Evolutionary conservation across 495 filamentous ascomycete species (phyloP).

Genomic region (Penicillium cosmopolitanum): DNA sequence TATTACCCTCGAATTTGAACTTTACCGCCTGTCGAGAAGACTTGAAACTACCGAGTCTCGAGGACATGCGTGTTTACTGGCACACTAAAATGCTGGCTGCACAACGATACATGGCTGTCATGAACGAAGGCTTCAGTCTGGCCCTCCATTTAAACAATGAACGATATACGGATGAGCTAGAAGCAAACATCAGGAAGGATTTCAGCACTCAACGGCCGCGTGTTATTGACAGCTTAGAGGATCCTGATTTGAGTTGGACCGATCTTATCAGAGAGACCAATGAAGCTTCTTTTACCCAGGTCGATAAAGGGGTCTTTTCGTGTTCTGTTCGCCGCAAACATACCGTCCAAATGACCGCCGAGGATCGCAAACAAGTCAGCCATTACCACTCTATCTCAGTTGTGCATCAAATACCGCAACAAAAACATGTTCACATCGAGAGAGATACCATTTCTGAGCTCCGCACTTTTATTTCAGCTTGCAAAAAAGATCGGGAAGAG

Average conservation of each 20-base stretch:
- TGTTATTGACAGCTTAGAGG: not conserved
- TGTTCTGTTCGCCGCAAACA: not conserved
- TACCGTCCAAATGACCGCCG: not conserved
- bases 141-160: not conserved
- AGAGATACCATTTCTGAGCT: not conserved
- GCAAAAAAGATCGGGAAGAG: not conserved
- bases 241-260: not conserved
- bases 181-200: slow-evolving; percentile 6
- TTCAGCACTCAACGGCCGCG: not conserved
- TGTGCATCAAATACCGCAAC: not conserved
- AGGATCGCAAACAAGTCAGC: not conserved
- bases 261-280: slow-evolving; percentile 7
- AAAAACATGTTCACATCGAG: not conserved
- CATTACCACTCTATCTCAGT: not conserved
- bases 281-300: not conserved
- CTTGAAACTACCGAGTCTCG: slow-evolving; percentile 1
- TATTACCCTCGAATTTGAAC: not conserved
- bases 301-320: not conserved
- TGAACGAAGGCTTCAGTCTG: not conserved
- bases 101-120: not conserved
- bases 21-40: not conserved
- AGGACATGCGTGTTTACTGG: slow-evolving; percentile 3
- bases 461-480: not conserved
- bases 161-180: not conserved
- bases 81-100: slow-evolving; percentile 2